Evolutionary conservation across 148 eudicot genomes (phyloP), one percentile per base, ranked within the genome.

Genomic region (Chenopodium suecicum): DNA sequence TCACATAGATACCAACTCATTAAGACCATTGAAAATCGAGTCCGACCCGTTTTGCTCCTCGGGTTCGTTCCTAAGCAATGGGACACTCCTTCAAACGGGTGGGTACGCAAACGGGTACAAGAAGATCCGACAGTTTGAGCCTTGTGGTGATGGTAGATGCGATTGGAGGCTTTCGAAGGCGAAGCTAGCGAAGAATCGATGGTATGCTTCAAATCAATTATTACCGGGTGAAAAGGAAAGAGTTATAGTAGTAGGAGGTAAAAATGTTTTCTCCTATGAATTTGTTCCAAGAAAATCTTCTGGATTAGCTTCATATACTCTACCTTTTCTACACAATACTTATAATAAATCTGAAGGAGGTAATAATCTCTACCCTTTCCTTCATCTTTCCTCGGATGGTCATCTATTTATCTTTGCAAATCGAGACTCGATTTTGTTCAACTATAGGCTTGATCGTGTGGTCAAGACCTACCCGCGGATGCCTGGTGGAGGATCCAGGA

Each of bases 211-310:
- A 3, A 89, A 73, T 65, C 75, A 76, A 29, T 73, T 80, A 12
- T 90, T 91, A 22, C 92, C 96, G 0, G 85, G 75, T 9, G 81
- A 82, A 48, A 58, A 83, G 2, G 89, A 89, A 60, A 46, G 90
- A 4, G 86, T 89, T 29, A 85, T 92, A 29, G 86, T 92, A 23
- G 88, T 92, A 9, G 96, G 96, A 1, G 96, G 96, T 5, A 78
- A 80, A 65, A 83, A 79, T 14, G 85, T 52, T 1, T 89, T 86
- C 17, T 81, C 87, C 0, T 91, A 88, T 27, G 96, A 91, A 63
- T 91, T 92, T 76, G 80, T 88, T 0, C 96, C 93, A 0, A 92
- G 80, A 63, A 54, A 23, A 13, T 54, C 79, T 0, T 48, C 82
- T 0, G 32, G 54, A 4, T 76, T 69, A 74, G 32, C 46, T 16